Percentiles rank a stretch among this genome's conserved stretches.
Evolutionary conservation across 371 early-diverging fungal genomes (phyloP).

Genomic region (Polyrhizophydium stewartii): DNA sequence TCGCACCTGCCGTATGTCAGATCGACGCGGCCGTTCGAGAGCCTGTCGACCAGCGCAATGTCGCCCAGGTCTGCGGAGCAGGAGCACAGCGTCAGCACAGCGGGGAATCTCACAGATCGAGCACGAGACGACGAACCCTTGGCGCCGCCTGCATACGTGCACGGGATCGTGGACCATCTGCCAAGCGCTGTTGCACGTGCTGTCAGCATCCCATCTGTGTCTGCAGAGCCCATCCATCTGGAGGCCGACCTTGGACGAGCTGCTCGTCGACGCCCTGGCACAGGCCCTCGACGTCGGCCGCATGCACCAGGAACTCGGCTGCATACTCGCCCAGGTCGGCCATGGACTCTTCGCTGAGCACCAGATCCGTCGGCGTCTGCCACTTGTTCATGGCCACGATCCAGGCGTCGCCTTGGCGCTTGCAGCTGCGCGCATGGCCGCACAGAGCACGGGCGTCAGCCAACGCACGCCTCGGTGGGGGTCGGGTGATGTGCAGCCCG

Average conservation of each 20-base stretch:
- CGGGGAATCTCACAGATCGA: background rate
- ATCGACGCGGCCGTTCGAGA: slow-evolving; percentile 86
- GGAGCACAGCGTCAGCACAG: background rate
- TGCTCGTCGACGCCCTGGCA: slow-evolving; percentile 89
- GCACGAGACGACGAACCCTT: slow-evolving; percentile 44
- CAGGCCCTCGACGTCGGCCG: slow-evolving; percentile 96
- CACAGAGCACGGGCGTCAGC: no score
- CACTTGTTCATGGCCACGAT: slow-evolving; percentile 95
- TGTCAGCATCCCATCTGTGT: background rate
- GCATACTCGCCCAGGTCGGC: background rate
- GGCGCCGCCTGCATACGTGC: slow-evolving; percentile 96
- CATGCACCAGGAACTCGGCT: slow-evolving; percentile 90
- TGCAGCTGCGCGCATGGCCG: slow-evolving; percentile 57
- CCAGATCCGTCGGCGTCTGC: slow-evolving; percentile 89
- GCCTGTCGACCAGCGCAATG: slow-evolving; percentile 67
- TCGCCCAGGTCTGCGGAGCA: slow-evolving; percentile 49
- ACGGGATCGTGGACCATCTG: slow-evolving; percentile 84
- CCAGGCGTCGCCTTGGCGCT: slow-evolving; percentile 70
- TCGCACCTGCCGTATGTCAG: slow-evolving; percentile 83
- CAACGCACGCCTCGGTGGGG: background rate
- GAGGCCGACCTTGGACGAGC: slow-evolving; percentile 58
- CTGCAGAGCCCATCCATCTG: background rate
- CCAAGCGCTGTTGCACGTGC: slow-evolving; percentile 39
- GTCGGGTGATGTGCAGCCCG: background rate
- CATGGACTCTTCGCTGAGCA: background rate